These are phyloP conservation scores for Penicillium riverlandense DNA, from an alignment of 495 filamentous ascomycete genomes.

Conservation along the genomic window DNA sequence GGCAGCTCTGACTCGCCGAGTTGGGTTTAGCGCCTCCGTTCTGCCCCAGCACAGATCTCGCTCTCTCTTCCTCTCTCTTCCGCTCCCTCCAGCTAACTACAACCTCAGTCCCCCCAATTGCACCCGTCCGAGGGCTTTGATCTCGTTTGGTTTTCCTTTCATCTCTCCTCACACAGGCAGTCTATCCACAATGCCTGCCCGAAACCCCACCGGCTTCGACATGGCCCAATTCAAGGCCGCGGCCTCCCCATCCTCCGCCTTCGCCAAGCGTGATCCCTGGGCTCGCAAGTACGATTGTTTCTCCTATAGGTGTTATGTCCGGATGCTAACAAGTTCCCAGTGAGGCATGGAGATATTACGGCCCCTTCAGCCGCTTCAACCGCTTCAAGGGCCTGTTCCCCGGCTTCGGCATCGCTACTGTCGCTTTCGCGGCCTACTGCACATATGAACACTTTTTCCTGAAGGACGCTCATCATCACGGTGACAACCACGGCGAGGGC, in stretches of 20 bases:
- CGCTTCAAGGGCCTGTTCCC: conserved; percentile 82
- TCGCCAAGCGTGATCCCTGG: conserved; percentile 77
- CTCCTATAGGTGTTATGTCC: not conserved
- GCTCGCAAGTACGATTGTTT: conserved; percentile 51
- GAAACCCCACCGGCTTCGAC: conserved; percentile 83
- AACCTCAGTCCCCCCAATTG: too few relatives aligned
- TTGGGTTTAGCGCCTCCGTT: conserved; percentile 26
- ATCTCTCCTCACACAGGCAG: not conserved
- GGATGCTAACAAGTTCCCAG: conserved; percentile 39
- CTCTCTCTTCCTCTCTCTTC: conserved; percentile 7
- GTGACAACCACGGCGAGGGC: conserved; percentile 38
- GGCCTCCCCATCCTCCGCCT: conserved; percentile 48
- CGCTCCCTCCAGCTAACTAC: too few relatives aligned
- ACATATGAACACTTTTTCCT: conserved; percentile 81
- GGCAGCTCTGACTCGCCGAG: conserved; percentile 17
- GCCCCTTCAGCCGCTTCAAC: conserved; percentile 79
- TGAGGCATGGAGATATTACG: conserved; percentile 90
- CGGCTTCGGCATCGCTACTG: conserved; percentile 83
- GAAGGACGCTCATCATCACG: conserved; percentile 64
- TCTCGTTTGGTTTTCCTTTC: too few relatives aligned
- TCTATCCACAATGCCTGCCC: conserved; percentile 38
- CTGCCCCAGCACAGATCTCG: conserved; percentile 22
- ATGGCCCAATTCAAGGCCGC: conserved; percentile 62
- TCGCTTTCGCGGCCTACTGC: conserved; percentile 85
- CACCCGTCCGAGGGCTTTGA: too few relatives aligned